Evolutionary conservation across 768 basidiomycete genomes (phyloP).

Genomic region (Lentinula detonsa): DNA sequence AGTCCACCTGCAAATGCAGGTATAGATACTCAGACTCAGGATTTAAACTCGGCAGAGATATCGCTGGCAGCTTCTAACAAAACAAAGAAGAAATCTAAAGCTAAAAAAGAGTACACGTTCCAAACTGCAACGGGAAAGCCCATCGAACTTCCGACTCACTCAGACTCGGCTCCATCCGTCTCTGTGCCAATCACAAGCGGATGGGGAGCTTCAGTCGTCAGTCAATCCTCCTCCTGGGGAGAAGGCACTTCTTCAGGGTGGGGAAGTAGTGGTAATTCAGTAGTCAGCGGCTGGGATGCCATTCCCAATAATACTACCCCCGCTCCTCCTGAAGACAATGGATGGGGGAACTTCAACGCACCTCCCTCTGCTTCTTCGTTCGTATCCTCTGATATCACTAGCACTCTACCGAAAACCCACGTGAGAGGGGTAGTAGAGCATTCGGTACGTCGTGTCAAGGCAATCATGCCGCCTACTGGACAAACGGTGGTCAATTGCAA

Average conservation of each 20-base stretch:
- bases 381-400: neutral
- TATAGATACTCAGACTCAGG: neutral
- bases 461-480: slow-evolving; percentile 26
- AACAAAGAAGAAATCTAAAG: neutral
- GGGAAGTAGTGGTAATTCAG: neutral
- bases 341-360: neutral
- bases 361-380: neutral
- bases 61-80: neutral
- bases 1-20: neutral
- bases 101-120: neutral
- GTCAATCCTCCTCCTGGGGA: neutral
- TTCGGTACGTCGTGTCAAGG: slow-evolving; percentile 45
- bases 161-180: neutral
- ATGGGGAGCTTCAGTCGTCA: neutral
- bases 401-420: slow-evolving; percentile 46
- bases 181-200: neutral
- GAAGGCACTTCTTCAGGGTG: neutral
- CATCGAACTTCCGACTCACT: too few relatives aligned
- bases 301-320: neutral
- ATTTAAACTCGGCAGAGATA: neutral
- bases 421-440: slow-evolving; percentile 49
- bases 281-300: neutral
- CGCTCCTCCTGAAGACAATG: neutral
- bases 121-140: neutral
- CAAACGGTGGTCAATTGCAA: slow-evolving; percentile 4